Percentiles rank a stretch among this genome's conserved stretches.
These are phyloP conservation scores for Lachancea cidri DNA, from an alignment of 805 yeast genomes.

Conservation along the genomic window DNA sequence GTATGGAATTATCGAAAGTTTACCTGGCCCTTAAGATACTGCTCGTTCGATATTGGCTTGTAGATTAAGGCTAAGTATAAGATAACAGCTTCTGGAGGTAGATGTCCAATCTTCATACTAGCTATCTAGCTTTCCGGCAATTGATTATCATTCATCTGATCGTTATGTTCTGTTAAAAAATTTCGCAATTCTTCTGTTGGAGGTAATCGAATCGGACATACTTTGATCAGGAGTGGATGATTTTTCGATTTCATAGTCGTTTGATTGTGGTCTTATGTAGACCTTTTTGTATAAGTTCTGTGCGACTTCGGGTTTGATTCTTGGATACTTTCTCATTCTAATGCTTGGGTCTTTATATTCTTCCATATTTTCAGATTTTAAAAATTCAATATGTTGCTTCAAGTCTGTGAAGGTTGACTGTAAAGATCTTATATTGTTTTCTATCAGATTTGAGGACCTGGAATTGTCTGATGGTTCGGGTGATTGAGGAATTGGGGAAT, in stretches of 20 bases:
- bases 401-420: conserved; percentile 73
- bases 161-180: conserved; percentile 22
- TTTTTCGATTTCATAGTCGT: conserved; percentile 2
- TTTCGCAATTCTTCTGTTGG: conserved; percentile 23
- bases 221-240: conserved; percentile 5
- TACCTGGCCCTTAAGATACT: too few relatives aligned
- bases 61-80: too few relatives aligned
- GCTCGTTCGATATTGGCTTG: too few relatives aligned
- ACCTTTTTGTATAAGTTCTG: conserved; percentile 50
- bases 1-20: too few relatives aligned
- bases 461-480: conserved; percentile 9
- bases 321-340: conserved; percentile 63
- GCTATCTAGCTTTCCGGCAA: too few relatives aligned
- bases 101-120: too few relatives aligned
- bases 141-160: too few relatives aligned
- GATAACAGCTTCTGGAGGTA: too few relatives aligned
- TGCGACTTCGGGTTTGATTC: conserved; percentile 72
- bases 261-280: conserved; percentile 8
- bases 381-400: conserved; percentile 70
- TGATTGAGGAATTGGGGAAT: conserved; percentile 18
- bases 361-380: conserved; percentile 58
- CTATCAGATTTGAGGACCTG: conserved; percentile 21
- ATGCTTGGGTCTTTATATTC: conserved; percentile 53
- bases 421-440: conserved; percentile 43
- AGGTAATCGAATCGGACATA: conserved; percentile 6